These are phyloP conservation scores for Colletotrichum sp. DNA, from an alignment of 2,329 filamentous ascomycete species.

Conservation along the genomic window DNA sequence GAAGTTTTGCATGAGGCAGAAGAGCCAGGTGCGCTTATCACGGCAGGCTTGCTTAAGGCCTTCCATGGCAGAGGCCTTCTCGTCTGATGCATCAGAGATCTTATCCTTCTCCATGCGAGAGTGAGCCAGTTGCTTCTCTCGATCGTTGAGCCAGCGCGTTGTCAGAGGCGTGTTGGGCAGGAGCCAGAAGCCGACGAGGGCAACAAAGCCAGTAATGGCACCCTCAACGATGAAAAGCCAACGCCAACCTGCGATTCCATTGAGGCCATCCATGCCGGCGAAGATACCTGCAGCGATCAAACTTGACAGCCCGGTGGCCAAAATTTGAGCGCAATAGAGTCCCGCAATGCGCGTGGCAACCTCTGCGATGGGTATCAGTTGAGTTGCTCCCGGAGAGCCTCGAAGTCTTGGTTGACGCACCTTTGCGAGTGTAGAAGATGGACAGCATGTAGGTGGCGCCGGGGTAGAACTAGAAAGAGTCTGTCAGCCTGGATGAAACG, in stretches of 20 bases:
- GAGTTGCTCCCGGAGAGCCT: accelerated
- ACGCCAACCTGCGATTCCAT: slow-evolving; percentile 66
- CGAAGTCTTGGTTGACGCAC: slow-evolving; percentile 4
- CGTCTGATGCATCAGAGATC: slow-evolving; percentile 45
- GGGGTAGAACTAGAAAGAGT: slow-evolving; percentile 35
- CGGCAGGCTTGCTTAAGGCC: slow-evolving; percentile 53
- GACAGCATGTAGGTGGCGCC: slow-evolving; percentile 40
- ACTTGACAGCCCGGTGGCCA: slow-evolving; percentile 72
- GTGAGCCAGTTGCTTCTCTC: slow-evolving; percentile 53
- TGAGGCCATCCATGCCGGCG: slow-evolving; percentile 57
- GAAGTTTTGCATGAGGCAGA: slow-evolving; percentile 61
- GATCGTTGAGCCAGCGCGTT: slow-evolving; percentile 47
- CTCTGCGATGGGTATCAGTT: slow-evolving; percentile 41
- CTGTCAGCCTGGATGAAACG: accelerated
- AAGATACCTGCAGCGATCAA: slow-evolving; percentile 69
- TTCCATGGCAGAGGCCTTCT: slow-evolving; percentile 43
- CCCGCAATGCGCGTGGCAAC: slow-evolving; percentile 65
- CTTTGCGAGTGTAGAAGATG: slow-evolving; percentile 37
- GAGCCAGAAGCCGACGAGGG: slow-evolving; percentile 63
- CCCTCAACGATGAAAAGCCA: slow-evolving; percentile 66
- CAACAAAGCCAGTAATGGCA: slow-evolving; percentile 64
- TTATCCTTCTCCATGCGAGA: slow-evolving; percentile 55
- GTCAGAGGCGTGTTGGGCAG: slow-evolving; percentile 44
- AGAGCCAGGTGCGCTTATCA: slow-evolving; percentile 58
- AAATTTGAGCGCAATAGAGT: slow-evolving; percentile 63